phyloP scores from a whole-genome alignment of 2,329 filamentous ascomycete genomes.

The Fusarium pseudonygamai region DNA sequence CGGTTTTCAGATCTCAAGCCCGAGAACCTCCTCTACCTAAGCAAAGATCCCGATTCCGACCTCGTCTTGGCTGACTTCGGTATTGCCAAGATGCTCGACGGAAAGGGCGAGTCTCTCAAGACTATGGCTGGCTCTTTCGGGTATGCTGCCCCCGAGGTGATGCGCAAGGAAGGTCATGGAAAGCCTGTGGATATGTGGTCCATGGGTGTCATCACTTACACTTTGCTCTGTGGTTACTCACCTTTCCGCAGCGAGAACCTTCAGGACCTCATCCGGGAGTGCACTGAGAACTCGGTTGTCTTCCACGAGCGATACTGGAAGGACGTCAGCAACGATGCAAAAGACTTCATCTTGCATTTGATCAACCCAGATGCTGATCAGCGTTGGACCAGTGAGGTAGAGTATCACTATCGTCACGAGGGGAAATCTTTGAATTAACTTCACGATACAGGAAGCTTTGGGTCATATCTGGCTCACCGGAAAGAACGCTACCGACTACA shows the following conservation, averaged over 20 bases:
- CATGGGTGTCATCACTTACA: slow-evolving; percentile 98
- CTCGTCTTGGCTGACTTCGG: slow-evolving; percentile 97
- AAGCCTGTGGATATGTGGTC: slow-evolving; percentile 99
- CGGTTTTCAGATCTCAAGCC: slow-evolving; percentile 84
- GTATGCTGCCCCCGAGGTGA: slow-evolving; percentile 96
- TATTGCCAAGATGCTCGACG: slow-evolving; percentile 97
- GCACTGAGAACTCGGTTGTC: slow-evolving; percentile 81
- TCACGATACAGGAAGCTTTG: slow-evolving; percentile 70
- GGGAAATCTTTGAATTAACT: slow-evolving; percentile 29
- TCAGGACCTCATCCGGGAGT: slow-evolving; percentile 93
- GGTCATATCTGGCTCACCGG: slow-evolving; percentile 90
- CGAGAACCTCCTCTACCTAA: slow-evolving; percentile 95
- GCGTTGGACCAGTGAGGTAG: slow-evolving; percentile 80
- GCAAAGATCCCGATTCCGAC: slow-evolving; percentile 77
- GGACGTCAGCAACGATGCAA: slow-evolving; percentile 94
- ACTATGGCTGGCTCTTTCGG: slow-evolving; percentile 99
- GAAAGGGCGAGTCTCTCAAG: slow-evolving; percentile 88
- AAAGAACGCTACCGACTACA: slow-evolving; percentile 91
- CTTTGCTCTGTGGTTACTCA: slow-evolving; percentile 95
- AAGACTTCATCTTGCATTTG: slow-evolving; percentile 88
- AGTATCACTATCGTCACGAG: slow-evolving; percentile 35
- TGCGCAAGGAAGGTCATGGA: slow-evolving; percentile 96
- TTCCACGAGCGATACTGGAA: slow-evolving; percentile 99
- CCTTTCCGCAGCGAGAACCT: slow-evolving; percentile 97
- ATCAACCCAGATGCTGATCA: slow-evolving; percentile 81